Evolutionary conservation across 2,329 filamentous ascomycete genomes (phyloP).

Genomic region (Fusarium bactridioides): DNA sequence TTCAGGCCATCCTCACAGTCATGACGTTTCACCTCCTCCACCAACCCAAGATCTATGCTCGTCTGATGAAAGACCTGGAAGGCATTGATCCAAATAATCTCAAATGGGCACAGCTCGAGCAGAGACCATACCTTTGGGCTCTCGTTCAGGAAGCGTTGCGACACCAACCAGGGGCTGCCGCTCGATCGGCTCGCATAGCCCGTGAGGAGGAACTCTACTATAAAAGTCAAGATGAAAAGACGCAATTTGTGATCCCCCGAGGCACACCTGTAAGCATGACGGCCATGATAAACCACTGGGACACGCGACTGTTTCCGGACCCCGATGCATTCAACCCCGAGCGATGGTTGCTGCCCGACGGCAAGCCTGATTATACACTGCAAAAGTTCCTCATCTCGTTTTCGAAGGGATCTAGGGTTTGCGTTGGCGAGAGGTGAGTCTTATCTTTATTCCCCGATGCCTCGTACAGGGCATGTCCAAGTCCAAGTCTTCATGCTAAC

Average conservation of each 20-base stretch:
- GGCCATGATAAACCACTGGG: constrained; percentile 44
- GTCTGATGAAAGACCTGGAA: constrained; percentile 43
- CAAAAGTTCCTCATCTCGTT: constrained; percentile 32
- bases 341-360: constrained; percentile 36
- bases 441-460: not conserved
- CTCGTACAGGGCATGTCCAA: fast-evolving
- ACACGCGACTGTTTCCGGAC: constrained; percentile 44
- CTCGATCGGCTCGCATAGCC: constrained; percentile 35
- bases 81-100: constrained; percentile 41
- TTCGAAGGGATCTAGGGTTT: constrained; percentile 32
- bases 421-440: constrained; percentile 34
- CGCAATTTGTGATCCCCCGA: constrained; percentile 36
- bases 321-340: constrained; percentile 47
- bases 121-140: constrained; percentile 48
- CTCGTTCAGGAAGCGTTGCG: constrained; percentile 50
- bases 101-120: constrained; percentile 45
- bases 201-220: constrained; percentile 43
- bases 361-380: constrained; percentile 39
- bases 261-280: constrained; percentile 48
- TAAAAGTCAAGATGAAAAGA: constrained; percentile 28
- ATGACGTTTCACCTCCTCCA: constrained; percentile 48
- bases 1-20: constrained; percentile 41
- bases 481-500: not conserved
- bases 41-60: constrained; percentile 43
- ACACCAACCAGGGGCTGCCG: constrained; percentile 42